A percentile compares a stretch with the other conserved stretches of the same genome.
These are phyloP conservation scores for Pyricularia sp. DNA, from an alignment of 2,329 filamentous ascomycete genomes.

Conservation along the genomic window DNA sequence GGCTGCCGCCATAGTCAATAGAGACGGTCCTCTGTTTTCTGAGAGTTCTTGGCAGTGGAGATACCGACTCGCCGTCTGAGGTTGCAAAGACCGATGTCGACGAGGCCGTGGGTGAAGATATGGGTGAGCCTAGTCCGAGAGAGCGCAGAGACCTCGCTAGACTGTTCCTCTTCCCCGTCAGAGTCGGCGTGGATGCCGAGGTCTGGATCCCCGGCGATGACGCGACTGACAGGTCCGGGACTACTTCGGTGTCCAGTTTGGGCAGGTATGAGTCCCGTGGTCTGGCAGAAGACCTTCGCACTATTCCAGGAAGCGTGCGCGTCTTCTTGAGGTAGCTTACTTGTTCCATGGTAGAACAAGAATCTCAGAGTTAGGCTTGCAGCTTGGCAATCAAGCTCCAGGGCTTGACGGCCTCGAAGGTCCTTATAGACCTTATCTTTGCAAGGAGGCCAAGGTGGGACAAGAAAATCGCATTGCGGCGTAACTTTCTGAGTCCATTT, in stretches of 20 bases:
- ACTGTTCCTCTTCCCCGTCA: neutral
- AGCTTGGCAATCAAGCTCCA: neutral
- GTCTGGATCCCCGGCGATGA: neutral
- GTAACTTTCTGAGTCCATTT: neutral
- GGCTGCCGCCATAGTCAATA: neutral
- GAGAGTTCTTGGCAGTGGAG: conserved; percentile 11
- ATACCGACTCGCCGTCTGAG: neutral
- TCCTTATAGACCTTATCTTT: neutral
- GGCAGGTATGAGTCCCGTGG: neutral
- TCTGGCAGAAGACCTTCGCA: neutral
- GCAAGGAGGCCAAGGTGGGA: neutral
- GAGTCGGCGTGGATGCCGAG: neutral
- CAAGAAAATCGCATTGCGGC: neutral
- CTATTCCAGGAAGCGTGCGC: neutral
- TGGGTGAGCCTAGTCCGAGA: neutral
- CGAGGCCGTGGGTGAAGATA: neutral
- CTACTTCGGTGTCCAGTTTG: neutral
- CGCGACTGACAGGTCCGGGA: neutral
- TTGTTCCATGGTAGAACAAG: neutral
- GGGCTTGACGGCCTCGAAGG: neutral
- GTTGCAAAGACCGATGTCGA: neutral
- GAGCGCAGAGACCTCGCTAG: neutral
- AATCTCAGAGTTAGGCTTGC: neutral
- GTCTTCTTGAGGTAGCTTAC: neutral
- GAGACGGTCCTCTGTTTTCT: neutral